Evolutionary conservation across 208 protist genomes (phyloP).

Genomic region (Herpetomonas samuelpessoai): DNA sequence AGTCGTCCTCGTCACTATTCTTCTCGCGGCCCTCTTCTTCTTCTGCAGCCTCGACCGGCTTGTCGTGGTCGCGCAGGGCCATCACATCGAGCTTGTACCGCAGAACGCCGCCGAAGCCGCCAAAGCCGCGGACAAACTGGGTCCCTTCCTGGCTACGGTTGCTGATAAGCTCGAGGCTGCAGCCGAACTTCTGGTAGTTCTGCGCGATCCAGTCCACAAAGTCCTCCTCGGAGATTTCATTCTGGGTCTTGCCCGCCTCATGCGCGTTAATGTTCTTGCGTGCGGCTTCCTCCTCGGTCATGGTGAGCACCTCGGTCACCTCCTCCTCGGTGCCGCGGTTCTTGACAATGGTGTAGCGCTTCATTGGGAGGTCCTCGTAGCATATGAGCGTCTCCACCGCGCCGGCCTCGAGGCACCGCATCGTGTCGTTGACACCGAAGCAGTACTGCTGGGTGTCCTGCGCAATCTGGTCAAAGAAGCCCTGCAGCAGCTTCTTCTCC

Average conservation of each 20-base stretch:
- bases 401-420: constrained; percentile 96
- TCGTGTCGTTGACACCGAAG: constrained; percentile 98
- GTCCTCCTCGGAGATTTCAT: constrained; percentile 88
- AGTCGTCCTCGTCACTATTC: constrained; percentile 86
- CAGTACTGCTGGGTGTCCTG: constrained; percentile 98
- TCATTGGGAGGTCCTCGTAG: constrained; percentile 96
- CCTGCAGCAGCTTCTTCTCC: constrained; percentile 99
- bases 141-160: constrained; percentile 97
- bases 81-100: constrained; percentile 91
- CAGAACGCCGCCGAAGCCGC: constrained; percentile 95
- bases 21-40: constrained; percentile 52
- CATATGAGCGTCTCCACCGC: constrained; percentile 99
- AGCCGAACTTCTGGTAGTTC: constrained; percentile 98
- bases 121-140: constrained; percentile 98
- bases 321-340: constrained; percentile 83
- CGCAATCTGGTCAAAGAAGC: constrained; percentile 99
- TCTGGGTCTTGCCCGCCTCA: constrained; percentile 80
- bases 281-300: constrained; percentile 74
- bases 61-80: constrained; percentile 86
- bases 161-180: constrained; percentile 93
- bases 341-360: constrained; percentile 87
- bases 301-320: constrained; percentile 41
- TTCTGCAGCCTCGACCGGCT: constrained; percentile 47
- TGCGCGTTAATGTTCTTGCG: constrained; percentile 81
- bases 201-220: constrained; percentile 99